These are phyloP conservation scores for Hyaloscypha hepaticicola DNA, from an alignment of 495 filamentous ascomycete genomes.

Conservation along the genomic window DNA sequence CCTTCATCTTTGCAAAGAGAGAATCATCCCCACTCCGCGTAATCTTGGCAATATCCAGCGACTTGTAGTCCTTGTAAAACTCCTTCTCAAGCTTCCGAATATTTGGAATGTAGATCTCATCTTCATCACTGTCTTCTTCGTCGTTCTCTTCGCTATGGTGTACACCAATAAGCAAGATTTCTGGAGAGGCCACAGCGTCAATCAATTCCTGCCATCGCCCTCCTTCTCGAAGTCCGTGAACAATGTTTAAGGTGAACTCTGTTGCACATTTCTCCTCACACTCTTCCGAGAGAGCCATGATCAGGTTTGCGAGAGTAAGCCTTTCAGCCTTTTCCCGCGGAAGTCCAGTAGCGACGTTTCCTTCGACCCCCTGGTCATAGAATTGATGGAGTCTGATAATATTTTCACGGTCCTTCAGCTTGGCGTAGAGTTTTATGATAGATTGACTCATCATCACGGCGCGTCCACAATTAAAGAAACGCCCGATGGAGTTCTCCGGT, in stretches of 20 bases:
- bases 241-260: background rate
- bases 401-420: background rate
- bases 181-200: background rate
- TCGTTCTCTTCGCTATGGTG: background rate
- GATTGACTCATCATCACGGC: background rate
- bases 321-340: background rate
- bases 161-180: background rate
- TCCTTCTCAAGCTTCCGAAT: background rate
- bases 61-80: background rate
- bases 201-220: background rate
- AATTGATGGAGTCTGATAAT: background rate
- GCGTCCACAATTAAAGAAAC: background rate
- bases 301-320: background rate
- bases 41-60: background rate
- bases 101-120: background rate
- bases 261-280: background rate
- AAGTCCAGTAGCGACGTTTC: background rate
- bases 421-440: background rate
- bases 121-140: background rate
- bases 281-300: background rate
- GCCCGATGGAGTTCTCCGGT: background rate
- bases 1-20: background rate
- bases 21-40: background rate
- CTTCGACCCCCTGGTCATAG: background rate
- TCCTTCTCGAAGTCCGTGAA: background rate